These are phyloP conservation scores for Bretziella fagacearum DNA, from an alignment of 2,329 filamentous ascomycete species.

Conservation along the genomic window DNA sequence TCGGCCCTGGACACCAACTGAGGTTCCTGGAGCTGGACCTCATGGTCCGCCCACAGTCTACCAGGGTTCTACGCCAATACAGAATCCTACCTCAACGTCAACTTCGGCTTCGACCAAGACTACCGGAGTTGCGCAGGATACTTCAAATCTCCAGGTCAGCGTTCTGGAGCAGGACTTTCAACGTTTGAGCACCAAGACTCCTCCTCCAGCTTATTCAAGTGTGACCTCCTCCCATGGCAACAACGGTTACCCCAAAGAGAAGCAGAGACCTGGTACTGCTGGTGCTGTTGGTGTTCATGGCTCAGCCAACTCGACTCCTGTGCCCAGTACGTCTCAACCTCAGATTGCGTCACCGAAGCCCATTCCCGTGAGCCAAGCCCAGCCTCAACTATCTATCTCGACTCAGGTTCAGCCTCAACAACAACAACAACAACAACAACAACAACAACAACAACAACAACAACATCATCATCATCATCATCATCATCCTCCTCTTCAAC, in stretches of 20 bases:
- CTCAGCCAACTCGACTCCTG: slow-evolving; percentile 14
- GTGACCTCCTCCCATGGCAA: slow-evolving; percentile 38
- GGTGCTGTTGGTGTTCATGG: slow-evolving; percentile 13
- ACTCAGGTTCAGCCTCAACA: slow-evolving; percentile 9
- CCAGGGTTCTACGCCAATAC: slow-evolving; percentile 47
- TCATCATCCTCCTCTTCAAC: slow-evolving; percentile 4
- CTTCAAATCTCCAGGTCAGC: slow-evolving; percentile 37
- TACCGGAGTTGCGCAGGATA: slow-evolving; percentile 4
- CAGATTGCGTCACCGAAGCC: slow-evolving; percentile 8
- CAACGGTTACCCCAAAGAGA: not conserved
- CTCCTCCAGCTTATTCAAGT: slow-evolving; percentile 89
- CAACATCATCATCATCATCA: too few species aligned
- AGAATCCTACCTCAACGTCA: slow-evolving; percentile 17
- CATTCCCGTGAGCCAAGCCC: slow-evolving; percentile 14
- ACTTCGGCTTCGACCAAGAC: slow-evolving; percentile 3
- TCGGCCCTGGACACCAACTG: slow-evolving; percentile 89
- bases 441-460: slow-evolving; percentile 2
- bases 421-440: slow-evolving; percentile 7
- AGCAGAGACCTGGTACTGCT: slow-evolving; percentile 19
- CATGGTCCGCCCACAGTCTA: slow-evolving; percentile 86
- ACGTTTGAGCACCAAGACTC: slow-evolving; percentile 64
- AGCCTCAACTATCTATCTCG: slow-evolving; percentile 10
- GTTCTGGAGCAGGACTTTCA: slow-evolving; percentile 77
- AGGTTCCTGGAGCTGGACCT: slow-evolving; percentile 67
- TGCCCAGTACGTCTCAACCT: slow-evolving; percentile 12